These are phyloP conservation scores for Daedaleopsis nitida DNA, from an alignment of 768 basidiomycete genomes.

Conservation along the genomic window DNA sequence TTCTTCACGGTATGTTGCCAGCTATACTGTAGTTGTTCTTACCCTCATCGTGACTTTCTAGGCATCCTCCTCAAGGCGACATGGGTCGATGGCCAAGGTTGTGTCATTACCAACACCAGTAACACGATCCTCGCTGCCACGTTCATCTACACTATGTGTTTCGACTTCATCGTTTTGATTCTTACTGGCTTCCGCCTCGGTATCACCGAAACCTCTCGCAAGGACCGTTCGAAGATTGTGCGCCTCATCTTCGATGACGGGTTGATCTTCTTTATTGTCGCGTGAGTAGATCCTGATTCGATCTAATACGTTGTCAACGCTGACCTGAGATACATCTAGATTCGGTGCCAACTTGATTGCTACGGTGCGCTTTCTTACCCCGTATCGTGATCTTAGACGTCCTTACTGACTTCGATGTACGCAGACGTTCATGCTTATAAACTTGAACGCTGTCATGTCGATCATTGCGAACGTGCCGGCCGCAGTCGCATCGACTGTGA, in stretches of 20 bases:
- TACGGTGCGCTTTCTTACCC: conserved; percentile 26
- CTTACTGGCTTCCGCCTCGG: conserved; percentile 63
- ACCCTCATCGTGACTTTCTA: conserved; percentile 22
- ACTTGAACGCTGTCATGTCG: conserved; percentile 70
- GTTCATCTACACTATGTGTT: conserved; percentile 78
- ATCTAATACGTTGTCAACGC: neutral
- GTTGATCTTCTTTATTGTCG: conserved; percentile 74
- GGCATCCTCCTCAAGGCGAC: conserved; percentile 60
- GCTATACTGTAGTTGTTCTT: neutral
- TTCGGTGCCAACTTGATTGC: conserved; percentile 45
- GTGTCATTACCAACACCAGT: conserved; percentile 60
- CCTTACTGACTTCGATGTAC: neutral
- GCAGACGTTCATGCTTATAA: conserved; percentile 59
- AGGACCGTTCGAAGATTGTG: conserved; percentile 48
- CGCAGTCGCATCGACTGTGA: conserved; percentile 67
- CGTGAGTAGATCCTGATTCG: conserved; percentile 43
- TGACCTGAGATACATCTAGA: conserved; percentile 37
- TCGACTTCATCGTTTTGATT: conserved; percentile 62
- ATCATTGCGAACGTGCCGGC: conserved; percentile 76
- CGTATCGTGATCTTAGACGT: neutral
- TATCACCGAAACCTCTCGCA: conserved; percentile 26
- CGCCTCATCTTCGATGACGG: conserved; percentile 73
- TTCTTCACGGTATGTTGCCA: conserved; percentile 54
- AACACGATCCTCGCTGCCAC: conserved; percentile 66
- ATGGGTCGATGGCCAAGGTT: conserved; percentile 55